Conservation (phyloP, 805 yeast species). For the Saccharomycopsis selenospora region DNA sequence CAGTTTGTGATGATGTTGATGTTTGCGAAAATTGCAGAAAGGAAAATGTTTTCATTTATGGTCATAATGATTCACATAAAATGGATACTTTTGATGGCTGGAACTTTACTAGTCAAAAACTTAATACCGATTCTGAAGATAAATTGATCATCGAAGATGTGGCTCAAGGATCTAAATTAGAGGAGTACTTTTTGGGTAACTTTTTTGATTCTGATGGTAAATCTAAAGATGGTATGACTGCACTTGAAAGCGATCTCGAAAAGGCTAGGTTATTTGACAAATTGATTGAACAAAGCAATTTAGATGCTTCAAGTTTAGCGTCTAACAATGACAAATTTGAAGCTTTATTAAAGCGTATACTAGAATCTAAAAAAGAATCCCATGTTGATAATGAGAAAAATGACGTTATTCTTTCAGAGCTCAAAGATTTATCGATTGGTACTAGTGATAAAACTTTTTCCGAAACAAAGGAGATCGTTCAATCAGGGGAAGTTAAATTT, state of each 20-base stretch:
- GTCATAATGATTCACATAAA: not conserved
- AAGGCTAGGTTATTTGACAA: not conserved
- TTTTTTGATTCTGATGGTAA: not conserved
- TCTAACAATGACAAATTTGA: not conserved
- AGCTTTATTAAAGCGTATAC: not conserved
- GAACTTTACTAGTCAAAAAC: too few relatives aligned
- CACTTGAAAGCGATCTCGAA: not conserved
- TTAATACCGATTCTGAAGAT: not conserved
- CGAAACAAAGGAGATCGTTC: too few relatives aligned
- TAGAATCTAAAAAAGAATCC: too few relatives aligned
- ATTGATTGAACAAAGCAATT: not conserved
- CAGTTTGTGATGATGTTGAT: slow-evolving; percentile 43
- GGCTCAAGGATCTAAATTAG: not conserved
- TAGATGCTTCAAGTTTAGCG: not conserved
- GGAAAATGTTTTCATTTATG: not conserved
- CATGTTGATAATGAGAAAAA: too few relatives aligned
- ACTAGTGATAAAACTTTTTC: too few relatives aligned
- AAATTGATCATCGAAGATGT: not conserved
- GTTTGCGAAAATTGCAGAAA: slow-evolving; percentile 33
- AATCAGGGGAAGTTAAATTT: too few relatives aligned
- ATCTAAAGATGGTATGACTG: not conserved
- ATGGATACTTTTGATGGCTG: not conserved
- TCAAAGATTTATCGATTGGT: too few relatives aligned
- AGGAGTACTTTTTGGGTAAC: not conserved
- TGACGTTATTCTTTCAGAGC: too few relatives aligned